phyloP scores from a whole-genome alignment of 2,329 filamentous ascomycete species.

The Calonectria pauciramosa region DNA sequence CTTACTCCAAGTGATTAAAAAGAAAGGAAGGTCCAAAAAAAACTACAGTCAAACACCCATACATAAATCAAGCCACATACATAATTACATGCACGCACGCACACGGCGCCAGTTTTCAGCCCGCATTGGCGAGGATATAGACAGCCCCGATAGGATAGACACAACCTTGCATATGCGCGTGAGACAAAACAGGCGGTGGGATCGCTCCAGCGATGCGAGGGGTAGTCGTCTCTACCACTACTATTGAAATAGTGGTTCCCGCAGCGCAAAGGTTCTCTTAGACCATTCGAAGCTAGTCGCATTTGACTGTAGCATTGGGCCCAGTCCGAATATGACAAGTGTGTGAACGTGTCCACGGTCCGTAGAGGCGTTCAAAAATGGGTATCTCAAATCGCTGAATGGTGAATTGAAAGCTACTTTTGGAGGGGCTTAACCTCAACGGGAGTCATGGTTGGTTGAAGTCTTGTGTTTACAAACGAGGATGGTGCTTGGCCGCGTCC shows the following conservation, averaged over 20 bases:
- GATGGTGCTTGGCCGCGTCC: neutral
- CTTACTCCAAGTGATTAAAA: neutral
- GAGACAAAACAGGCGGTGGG: constrained; percentile 16
- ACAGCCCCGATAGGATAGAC: neutral
- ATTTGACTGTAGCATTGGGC: neutral
- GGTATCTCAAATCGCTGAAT: neutral
- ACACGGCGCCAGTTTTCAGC: neutral
- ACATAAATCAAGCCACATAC: constrained; percentile 6
- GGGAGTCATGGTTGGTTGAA: neutral
- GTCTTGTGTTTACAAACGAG: neutral
- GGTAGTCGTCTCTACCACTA: neutral
- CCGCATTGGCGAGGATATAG: neutral
- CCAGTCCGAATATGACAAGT: neutral
- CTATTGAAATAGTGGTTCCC: neutral
- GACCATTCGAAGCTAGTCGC: neutral
- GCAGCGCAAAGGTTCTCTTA: neutral
- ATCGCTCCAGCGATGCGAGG: neutral
- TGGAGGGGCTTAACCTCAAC: neutral
- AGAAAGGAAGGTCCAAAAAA: too few species aligned
- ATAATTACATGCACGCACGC: constrained; percentile 3
- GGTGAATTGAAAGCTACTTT: neutral
- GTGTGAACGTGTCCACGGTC: neutral
- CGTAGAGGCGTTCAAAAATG: neutral
- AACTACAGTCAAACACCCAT: too few species aligned
- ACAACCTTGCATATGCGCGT: constrained; percentile 21